Base-by-base conservation (phyloP, 83 land plant genomes). In the Larix sibirica region DNA sequence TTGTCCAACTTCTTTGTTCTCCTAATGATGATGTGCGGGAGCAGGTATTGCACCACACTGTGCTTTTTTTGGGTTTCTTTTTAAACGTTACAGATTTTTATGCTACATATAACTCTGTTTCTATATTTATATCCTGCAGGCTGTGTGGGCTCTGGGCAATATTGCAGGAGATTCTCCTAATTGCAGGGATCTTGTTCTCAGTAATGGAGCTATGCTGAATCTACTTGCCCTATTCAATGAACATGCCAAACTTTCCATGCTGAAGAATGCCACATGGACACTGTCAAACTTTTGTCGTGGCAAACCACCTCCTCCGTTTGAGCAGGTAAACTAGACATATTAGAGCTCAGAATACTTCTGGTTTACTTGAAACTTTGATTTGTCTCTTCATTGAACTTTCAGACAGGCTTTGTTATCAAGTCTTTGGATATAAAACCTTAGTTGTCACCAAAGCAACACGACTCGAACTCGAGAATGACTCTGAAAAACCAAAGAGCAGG, bases 11-110 rank as follows among this genome's bases (percentile, higher is more conserved):
- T 63, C 89, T 92, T 50, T 74, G 77, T 82, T 92, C 95, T 80
- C 85, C 92, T 24, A 85, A 87, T 86, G 93, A 91, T 80, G 93
- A 92, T 81, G 93, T 92, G 59, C 88, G 93, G 12, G 93, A 92
- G 70, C 95, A 92, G 91, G 95, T 92, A 83, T 74, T 74, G 59
- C 58, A 74, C 24, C 26, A 26, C 16, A 13, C 59, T 56, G 16
- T 54, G 4, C 79, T 54, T 76, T 28, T 2, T 26, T 24, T 8
- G n/a, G 28, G 24, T 76, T 54, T 23, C 16, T 21, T 4, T 54
- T 14, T 2, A 47, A 10, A 14, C 44, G 44, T 23, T 23, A 76
- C 31, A 17, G 24, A 7, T 54, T 18, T 26, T 12, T 12, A 16
- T 76, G 12, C 13, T 54, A 16, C 6, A 23, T 54, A 21, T 76